Conservation (phyloP, 108 stramenopile species). For the Cyclotella choctawhatcheeana region DNA sequence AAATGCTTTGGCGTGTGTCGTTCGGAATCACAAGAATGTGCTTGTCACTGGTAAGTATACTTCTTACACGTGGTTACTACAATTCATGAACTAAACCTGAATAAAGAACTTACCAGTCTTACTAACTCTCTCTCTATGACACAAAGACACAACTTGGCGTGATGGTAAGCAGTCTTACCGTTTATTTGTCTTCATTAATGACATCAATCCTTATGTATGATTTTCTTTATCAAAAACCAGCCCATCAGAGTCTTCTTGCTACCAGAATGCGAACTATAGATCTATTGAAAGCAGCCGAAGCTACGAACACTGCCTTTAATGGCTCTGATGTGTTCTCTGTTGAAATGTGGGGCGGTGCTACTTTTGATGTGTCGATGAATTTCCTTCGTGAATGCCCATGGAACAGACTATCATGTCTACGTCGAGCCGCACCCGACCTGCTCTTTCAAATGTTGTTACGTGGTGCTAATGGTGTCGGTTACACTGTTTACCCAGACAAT, state of each 20-base stretch:
- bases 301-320: constrained; percentile 66
- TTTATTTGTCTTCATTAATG: too few relatives aligned
- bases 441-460: constrained; percentile 87
- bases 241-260: constrained; percentile 95
- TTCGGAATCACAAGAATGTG: constrained; percentile 82
- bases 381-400: constrained; percentile 85
- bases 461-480: constrained; percentile 89
- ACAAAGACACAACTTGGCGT: constrained; percentile 99
- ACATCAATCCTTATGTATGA: too few relatives aligned
- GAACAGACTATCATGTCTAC: constrained; percentile 64
- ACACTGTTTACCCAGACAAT: constrained; percentile 89
- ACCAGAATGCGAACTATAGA: constrained; percentile 93
- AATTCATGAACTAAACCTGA: too few relatives aligned
- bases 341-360: constrained; percentile 90
- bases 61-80: too few relatives aligned
- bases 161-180: constrained; percentile 47
- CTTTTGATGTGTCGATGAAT: constrained; percentile 85
- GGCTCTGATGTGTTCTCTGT: constrained; percentile 58
- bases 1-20: constrained; percentile 88
- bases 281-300: constrained; percentile 86
- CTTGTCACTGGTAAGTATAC: too few relatives aligned
- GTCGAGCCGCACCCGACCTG: constrained; percentile 66
- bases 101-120: too few relatives aligned
- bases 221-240: constrained; percentile 31
- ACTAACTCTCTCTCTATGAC: too few relatives aligned